Evolutionary conservation across 139 green algal genomes (phyloP), one percentile per base, ranked within the genome.

Genomic region (Deuterostichococcus epilithicus): DNA sequence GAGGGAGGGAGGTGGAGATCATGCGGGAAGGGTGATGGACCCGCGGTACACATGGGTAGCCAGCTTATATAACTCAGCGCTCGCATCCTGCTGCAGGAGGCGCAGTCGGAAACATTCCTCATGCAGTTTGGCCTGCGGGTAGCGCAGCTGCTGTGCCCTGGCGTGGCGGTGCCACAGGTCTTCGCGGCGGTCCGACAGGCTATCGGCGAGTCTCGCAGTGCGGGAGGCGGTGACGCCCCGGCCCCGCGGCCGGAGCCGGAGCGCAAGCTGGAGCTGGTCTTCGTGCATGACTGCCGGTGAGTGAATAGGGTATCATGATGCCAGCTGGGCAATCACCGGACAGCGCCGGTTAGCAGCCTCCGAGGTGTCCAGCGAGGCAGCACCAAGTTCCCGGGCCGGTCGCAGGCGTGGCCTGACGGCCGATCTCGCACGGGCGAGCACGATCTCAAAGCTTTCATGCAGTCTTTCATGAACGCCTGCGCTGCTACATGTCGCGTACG

Each of bases 241-340:
- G 39, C 33, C 18, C 67, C 25, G 8, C 22, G 26, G 32, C 10
- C 52, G 15, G 23, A 26, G 25, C 68, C 34, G 22, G 28, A 59
- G 1, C 38, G 60, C 26, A 47, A 68, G 32, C 59, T 81, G 30
- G 77, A 81, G 77, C 71, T 81, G 37, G 77, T 77, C 1, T 81
- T 74, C 36, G 77, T 81, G 5, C 77, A 81, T 44, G 77, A 81
- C 36, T 81, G 77, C 71, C 68, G 77, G 77, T 81, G 59, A 34
- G 44, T 1, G 15, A n/a, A n/a, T n/a, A n/a, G n/a, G 1, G 3
- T 1, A 28, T 42, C 35, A 23, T 28, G n/a, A 4, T 5, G 5
- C 32, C 42, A 73, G 5, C 10, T 28, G 32, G 75, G 20, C 25
- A 22, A 37, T 0, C 0, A n/a, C 37, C 25, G n/a, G 73, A 32